A percentile compares a stretch with the other conserved stretches of the same genome.
These are phyloP conservation scores for Pseudogymnoascus sp. DNA, from an alignment of 2,329 filamentous ascomycete genomes.

Conservation along the genomic window DNA sequence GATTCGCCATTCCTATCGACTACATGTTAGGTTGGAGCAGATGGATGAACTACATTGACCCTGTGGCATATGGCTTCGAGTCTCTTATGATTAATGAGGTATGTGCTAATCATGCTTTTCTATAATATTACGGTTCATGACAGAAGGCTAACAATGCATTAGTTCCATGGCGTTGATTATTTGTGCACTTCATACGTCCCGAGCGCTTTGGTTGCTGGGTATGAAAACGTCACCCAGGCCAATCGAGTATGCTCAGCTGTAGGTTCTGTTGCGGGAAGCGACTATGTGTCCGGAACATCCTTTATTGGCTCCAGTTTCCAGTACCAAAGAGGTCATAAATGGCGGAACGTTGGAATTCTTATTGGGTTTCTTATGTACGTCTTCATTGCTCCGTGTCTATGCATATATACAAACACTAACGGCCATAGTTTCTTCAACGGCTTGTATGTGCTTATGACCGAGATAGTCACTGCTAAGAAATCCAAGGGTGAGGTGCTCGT, in stretches of 20 bases:
- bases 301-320: constrained; percentile 51
- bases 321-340: constrained; percentile 41
- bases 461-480: constrained; percentile 55
- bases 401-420: constrained; percentile 29
- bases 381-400: constrained; percentile 38
- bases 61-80: constrained; percentile 64
- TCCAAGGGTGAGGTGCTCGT: constrained; percentile 70
- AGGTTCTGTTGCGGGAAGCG: constrained; percentile 45
- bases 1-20: constrained; percentile 54
- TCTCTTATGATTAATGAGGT: constrained; percentile 68
- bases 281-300: constrained; percentile 47
- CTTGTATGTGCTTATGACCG: constrained; percentile 51
- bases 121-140: neutral
- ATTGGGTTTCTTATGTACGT: constrained; percentile 58
- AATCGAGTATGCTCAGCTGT: constrained; percentile 52
- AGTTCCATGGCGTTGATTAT: constrained; percentile 50
- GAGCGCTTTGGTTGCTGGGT: constrained; percentile 29
- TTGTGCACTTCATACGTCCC: constrained; percentile 47
- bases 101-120: constrained; percentile 2
- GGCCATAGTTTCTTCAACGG: constrained; percentile 12
- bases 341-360: constrained; percentile 55
- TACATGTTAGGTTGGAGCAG: constrained; percentile 57
- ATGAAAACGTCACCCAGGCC: constrained; percentile 36
- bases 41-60: constrained; percentile 60
- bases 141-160: neutral